A percentile compares a stretch with the other conserved stretches of the same genome.
These are phyloP conservation scores for Tolypocladium endophyticum DNA, from an alignment of 2,329 filamentous ascomycete genomes.

Conservation along the genomic window DNA sequence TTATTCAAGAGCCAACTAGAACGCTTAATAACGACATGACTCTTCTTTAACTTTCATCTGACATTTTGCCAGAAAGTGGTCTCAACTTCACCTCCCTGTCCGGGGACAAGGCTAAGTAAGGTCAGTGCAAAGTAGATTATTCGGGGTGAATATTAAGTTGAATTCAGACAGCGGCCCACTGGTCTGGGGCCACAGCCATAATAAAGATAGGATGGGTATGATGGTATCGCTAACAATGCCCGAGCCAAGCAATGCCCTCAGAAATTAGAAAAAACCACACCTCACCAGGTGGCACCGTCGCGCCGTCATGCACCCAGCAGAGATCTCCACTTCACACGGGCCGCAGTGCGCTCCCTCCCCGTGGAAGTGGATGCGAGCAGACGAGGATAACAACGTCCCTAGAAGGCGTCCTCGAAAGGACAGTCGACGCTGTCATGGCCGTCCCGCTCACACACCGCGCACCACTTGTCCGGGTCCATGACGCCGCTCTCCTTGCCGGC, in stretches of 20 bases:
- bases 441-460: constrained; percentile 89
- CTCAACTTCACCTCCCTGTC: too few relatives aligned
- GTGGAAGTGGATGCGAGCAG: neutral
- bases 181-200: neutral
- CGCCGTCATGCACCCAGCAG: constrained; percentile 8
- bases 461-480: constrained; percentile 86
- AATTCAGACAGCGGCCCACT: neutral
- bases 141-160: neutral
- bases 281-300: constrained; percentile 7
- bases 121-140: neutral
- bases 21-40: neutral
- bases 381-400: constrained; percentile 10
- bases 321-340: neutral
- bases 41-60: neutral
- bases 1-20: neutral
- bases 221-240: constrained; percentile 24
- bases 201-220: constrained; percentile 15
- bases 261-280: constrained; percentile 8
- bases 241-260: constrained; percentile 15
- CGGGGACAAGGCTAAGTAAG: neutral
- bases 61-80: too few relatives aligned
- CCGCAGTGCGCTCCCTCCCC: neutral
- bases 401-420: constrained; percentile 77
- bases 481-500: constrained; percentile 70
- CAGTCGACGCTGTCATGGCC: constrained; percentile 95